Percentiles rank a stretch among this genome's conserved stretches.
Conservation (phyloP, 441 rosid species). For the Metrosideros polymorpha region DNA sequence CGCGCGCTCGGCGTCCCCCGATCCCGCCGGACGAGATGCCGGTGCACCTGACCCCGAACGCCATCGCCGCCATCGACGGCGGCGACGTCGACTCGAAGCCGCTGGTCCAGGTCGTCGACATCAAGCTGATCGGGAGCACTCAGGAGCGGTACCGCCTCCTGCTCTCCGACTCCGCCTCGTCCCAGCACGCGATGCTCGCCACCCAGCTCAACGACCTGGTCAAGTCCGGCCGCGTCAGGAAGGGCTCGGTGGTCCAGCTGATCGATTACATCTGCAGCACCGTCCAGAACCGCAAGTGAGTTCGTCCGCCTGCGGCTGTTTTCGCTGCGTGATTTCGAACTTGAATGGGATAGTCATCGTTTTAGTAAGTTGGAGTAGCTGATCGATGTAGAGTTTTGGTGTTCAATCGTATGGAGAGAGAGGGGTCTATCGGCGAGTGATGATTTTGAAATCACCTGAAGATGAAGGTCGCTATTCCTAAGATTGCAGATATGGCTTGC, state of each 20-base stretch:
- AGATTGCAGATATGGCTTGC: not conserved
- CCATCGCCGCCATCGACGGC: slow-evolving; percentile 47
- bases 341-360: not conserved
- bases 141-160: slow-evolving; percentile 68
- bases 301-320: not conserved
- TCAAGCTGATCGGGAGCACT: slow-evolving; percentile 39
- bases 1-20: not conserved
- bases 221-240: slow-evolving; percentile 41
- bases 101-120: slow-evolving; percentile 63
- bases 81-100: slow-evolving; percentile 78
- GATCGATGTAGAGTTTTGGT: not conserved
- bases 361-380: not conserved
- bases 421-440: not conserved
- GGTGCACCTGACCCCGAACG: slow-evolving; percentile 54
- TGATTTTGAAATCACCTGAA: not conserved
- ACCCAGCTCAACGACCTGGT: slow-evolving; percentile 72
- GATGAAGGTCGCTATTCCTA: not conserved
- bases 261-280: slow-evolving; percentile 74
- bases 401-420: not conserved
- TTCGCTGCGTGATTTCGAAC: not conserved
- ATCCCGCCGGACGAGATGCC: slow-evolving; percentile 29
- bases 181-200: slow-evolving; percentile 75
- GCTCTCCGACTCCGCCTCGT: slow-evolving; percentile 47
- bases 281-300: slow-evolving; percentile 61
- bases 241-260: slow-evolving; percentile 70